Base-by-base conservation (phyloP, 2,329 filamentous ascomycete genomes). In the Dothistroma pini region DNA sequence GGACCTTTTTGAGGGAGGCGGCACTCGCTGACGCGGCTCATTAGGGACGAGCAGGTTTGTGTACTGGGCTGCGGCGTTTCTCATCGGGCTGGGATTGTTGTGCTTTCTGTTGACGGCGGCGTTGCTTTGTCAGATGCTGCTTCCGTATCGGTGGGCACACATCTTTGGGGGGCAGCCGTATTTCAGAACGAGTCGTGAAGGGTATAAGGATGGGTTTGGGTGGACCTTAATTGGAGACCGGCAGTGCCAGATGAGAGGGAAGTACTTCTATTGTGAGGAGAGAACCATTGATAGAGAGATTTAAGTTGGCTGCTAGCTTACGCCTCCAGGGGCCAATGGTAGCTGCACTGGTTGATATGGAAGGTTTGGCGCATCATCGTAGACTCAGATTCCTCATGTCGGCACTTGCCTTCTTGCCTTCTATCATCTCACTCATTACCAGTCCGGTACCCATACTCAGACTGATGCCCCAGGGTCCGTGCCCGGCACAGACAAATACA, bases 381-480 rank as follows among this genome's bases (percentile, higher is more conserved):
- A 82, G 58, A 0, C 75, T 79, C 65, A 90, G 70, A 1, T 76
- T 73, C 55, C 78, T 79, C 16, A 91, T 76, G 75, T 89, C 84
- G 1, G 82, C 86, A 63, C 84, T 88, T 55, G 65, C 16, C 16
- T 54, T 57, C 57, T 54, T 21, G 1, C 65, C 58, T 32, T 84
- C 80, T 48, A 90, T 80, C 81, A 92, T 80, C 75, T 92, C 89
- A 86, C 41, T 92, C 58, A 81, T 70, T 64, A 78, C 62, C 64
- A 77, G 78, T 1, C 77, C 78, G 29, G 93, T 97, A 1, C 84
- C 95, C 0, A 93, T 92, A 0, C 87, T 91, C 77, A 97, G 97
- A 78, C 97, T 93, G n/a, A 97, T 96, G 0, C 95, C 93, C 95
- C 95, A 99, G 77, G 93, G 97, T 1, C 92, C 96, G 79, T 99